phyloP scores from a whole-genome alignment of 169 alveolate species.

The Plasmodium inui region DNA sequence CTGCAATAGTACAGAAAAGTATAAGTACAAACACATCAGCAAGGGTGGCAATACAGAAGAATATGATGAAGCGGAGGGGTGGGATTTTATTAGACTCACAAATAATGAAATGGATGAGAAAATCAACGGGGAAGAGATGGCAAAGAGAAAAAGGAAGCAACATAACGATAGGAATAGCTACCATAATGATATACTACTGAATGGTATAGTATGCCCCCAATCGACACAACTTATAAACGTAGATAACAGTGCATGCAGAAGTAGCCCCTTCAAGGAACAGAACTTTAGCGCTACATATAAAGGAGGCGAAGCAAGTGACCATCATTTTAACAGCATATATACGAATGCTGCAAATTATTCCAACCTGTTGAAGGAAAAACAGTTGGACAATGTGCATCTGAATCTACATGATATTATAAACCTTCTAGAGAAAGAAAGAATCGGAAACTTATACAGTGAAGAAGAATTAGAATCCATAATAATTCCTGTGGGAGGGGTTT shows the following conservation, averaged over 20 bases:
- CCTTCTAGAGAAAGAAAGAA: constrained; percentile 52
- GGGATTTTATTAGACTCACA: constrained; percentile 6
- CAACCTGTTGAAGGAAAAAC: background rate
- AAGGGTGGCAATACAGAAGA: background rate
- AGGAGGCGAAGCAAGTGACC: background rate
- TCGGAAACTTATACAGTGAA: constrained; percentile 55
- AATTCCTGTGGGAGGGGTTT: constrained; percentile 30
- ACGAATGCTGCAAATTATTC: background rate
- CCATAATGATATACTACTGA: background rate
- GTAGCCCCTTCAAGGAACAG: background rate
- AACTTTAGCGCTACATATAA: background rate
- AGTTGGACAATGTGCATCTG: constrained; percentile 3
- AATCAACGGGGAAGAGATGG: background rate
- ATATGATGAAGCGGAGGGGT: background rate
- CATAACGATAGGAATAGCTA: background rate
- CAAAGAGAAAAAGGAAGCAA: background rate
- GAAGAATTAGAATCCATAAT: constrained; percentile 60
- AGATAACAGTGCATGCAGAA: background rate
- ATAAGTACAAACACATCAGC: background rate
- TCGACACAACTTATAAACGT: background rate
- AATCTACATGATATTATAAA: constrained; percentile 45
- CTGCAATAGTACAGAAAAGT: background rate
- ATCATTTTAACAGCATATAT: background rate
- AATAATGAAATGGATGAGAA: constrained; percentile 16
- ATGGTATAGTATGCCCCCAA: background rate